Conservation (phyloP, 495 filamentous ascomycete species). For the Aspergillus olivimuriae region DNA sequence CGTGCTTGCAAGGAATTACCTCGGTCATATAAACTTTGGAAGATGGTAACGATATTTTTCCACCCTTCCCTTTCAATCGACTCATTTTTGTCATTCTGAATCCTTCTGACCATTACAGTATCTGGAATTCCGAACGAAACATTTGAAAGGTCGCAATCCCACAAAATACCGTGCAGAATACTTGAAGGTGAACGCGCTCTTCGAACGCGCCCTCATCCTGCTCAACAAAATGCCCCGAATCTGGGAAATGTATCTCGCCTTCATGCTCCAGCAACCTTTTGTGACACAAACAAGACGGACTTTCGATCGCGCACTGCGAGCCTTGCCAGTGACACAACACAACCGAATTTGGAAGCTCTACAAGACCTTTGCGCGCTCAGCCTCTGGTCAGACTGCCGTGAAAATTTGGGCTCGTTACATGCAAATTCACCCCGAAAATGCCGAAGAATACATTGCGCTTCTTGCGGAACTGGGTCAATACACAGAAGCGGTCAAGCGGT, state of each 20-base stretch:
- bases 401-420: constrained; percentile 95
- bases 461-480: constrained; percentile 77
- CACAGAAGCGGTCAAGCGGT: constrained; percentile 87
- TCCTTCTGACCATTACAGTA: constrained; percentile 51
- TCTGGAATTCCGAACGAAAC: constrained; percentile 75
- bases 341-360: constrained; percentile 95
- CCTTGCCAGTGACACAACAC: constrained; percentile 94
- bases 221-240: constrained; percentile 99
- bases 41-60: constrained; percentile 62
- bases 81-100: no score
- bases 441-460: constrained; percentile 89
- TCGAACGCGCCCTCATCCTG: constrained; percentile 87
- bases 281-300: constrained; percentile 85
- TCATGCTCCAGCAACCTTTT: constrained; percentile 83
- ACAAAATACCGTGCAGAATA: constrained; percentile 76
- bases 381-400: constrained; percentile 83
- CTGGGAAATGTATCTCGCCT: constrained; percentile 97
- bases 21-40: constrained; percentile 97
- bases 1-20: constrained; percentile 84
- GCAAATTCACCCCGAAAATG: constrained; percentile 95
- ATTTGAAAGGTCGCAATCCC: constrained; percentile 78
- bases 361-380: constrained; percentile 86
- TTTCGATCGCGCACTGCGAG: constrained; percentile 90
- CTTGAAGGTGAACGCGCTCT: constrained; percentile 89
- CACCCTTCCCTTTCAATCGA: constrained; percentile 1